These are phyloP conservation scores for Cafeteria roenbergensis DNA, from an alignment of 108 stramenopile genomes.

Conservation along the genomic window DNA sequence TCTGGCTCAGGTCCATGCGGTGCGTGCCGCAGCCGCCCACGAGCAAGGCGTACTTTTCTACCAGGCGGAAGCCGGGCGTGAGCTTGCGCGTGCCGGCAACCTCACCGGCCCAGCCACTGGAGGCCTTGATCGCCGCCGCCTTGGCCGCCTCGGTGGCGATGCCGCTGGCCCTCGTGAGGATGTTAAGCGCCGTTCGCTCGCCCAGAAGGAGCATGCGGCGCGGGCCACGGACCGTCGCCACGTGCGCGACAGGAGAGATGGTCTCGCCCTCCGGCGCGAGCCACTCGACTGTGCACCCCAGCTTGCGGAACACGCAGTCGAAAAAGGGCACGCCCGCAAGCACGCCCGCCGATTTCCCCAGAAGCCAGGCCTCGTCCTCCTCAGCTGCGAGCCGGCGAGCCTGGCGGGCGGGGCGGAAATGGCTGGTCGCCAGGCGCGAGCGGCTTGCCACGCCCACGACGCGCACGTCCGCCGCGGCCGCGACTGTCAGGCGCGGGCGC, in stretches of 20 bases:
- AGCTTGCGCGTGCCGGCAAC: conserved; percentile 95
- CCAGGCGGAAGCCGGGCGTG: conserved; percentile 89
- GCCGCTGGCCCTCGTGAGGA: conserved; percentile 76
- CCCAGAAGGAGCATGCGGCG: conserved; percentile 70
- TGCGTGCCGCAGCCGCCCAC: conserved; percentile 60
- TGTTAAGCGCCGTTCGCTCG: conserved; percentile 89
- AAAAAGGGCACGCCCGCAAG: conserved; percentile 86
- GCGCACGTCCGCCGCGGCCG: too few relatives aligned
- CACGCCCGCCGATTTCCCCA: conserved; percentile 71
- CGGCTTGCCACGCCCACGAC: background rate
- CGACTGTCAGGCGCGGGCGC: too few relatives aligned
- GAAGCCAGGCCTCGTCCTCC: conserved; percentile 38
- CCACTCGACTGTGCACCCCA: conserved; percentile 67
- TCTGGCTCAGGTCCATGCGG: conserved; percentile 58
- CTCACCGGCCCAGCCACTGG: conserved; percentile 65
- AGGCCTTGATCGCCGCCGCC: conserved; percentile 42
- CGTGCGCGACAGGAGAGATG: conserved; percentile 11
- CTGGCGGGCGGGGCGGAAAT: too few relatives aligned
- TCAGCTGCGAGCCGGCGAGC: too few relatives aligned
- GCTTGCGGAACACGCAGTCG: conserved; percentile 60
- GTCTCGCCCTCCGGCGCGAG: conserved; percentile 26
- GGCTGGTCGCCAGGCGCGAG: too few relatives aligned
- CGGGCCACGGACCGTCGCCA: conserved; percentile 76
- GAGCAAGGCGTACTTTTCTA: conserved; percentile 94
- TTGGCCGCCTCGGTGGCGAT: conserved; percentile 66